phyloP scores from a whole-genome alignment of 441 rosid species.

The Eruca vesicaria region DNA sequence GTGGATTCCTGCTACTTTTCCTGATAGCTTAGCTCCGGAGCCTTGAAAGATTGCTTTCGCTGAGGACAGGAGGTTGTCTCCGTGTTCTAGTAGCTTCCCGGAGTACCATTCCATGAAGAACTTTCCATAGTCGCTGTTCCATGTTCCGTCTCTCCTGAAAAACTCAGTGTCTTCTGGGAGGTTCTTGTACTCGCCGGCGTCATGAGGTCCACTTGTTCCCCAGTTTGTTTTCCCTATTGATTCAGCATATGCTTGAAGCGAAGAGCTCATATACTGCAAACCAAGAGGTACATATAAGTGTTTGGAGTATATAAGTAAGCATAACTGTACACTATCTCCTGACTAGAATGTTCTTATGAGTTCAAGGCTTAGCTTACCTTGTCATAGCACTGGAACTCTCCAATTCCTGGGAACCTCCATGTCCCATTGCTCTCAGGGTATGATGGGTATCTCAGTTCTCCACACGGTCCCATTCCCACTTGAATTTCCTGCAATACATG shows the following conservation, averaged over 20 bases:
- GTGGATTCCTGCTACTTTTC: constrained; percentile 91
- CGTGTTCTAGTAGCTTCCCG: constrained; percentile 70
- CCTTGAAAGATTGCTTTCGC: constrained; percentile 73
- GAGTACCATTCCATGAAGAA: constrained; percentile 93
- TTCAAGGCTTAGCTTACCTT: constrained; percentile 48
- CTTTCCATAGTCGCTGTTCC: constrained; percentile 81
- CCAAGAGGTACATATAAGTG: constrained; percentile 1
- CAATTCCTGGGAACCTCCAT: constrained; percentile 96
- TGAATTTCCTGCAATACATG: constrained; percentile 77
- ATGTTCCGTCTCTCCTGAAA: constrained; percentile 79
- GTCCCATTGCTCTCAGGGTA: constrained; percentile 95
- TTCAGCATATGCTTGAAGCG: constrained; percentile 82
- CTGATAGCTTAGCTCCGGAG: constrained; percentile 67
- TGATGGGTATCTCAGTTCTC: constrained; percentile 89
- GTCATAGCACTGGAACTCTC: constrained; percentile 96
- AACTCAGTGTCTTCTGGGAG: constrained; percentile 83
- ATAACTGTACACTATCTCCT: background rate
- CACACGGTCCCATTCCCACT: constrained; percentile 98
- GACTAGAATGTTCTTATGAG: constrained; percentile 1
- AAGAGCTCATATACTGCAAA: constrained; percentile 83
- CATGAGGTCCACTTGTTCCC: constrained; percentile 85
- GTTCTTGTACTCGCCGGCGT: constrained; percentile 83
- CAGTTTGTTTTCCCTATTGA: constrained; percentile 60
- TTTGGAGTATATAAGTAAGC: background rate
- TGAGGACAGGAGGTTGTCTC: constrained; percentile 68